These are phyloP conservation scores for Claviceps lovelessii DNA, from an alignment of 2,329 filamentous ascomycete genomes.

Conservation along the genomic window DNA sequence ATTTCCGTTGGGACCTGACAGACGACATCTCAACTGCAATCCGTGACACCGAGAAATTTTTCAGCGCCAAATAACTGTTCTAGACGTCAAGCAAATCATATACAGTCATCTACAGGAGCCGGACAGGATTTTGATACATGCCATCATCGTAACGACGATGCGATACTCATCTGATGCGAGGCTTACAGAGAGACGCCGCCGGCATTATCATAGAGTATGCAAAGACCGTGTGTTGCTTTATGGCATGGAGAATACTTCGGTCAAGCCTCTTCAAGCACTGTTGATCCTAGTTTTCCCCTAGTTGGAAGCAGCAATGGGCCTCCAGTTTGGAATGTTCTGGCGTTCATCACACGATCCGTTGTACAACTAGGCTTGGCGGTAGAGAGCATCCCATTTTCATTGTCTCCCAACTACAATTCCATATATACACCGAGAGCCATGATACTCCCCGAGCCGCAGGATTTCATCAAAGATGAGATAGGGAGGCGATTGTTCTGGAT, in stretches of 20 bases:
- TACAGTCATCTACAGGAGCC: slow-evolving; percentile 30
- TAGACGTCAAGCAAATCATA: background rate
- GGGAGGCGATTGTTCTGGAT: slow-evolving; percentile 82
- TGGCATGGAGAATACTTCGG: slow-evolving; percentile 77
- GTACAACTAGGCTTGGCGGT: slow-evolving; percentile 78
- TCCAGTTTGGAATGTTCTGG: slow-evolving; percentile 83
- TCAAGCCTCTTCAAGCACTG: slow-evolving; percentile 73
- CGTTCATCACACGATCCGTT: slow-evolving; percentile 74
- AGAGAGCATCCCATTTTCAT: slow-evolving; percentile 64
- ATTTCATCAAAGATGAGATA: slow-evolving; percentile 83
- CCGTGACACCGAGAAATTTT: slow-evolving; percentile 24
- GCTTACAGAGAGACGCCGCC: slow-evolving; percentile 57
- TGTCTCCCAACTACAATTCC: slow-evolving; percentile 66
- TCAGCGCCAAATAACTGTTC: slow-evolving; percentile 36
- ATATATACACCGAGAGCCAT: slow-evolving; percentile 83
- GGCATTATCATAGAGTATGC: slow-evolving; percentile 63
- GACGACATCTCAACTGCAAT: slow-evolving; percentile 19
- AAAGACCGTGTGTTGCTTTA: slow-evolving; percentile 81
- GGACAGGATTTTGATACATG: slow-evolving; percentile 69
- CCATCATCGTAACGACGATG: slow-evolving; percentile 77
- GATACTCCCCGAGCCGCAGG: slow-evolving; percentile 66
- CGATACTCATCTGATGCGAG: slow-evolving; percentile 67
- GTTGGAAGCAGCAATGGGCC: slow-evolving; percentile 80
- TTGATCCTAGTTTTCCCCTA: slow-evolving; percentile 71
- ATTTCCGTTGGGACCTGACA: slow-evolving; percentile 23